Base-by-base conservation (phyloP, 345 rosid species). In the Populus pruinosa region DNA sequence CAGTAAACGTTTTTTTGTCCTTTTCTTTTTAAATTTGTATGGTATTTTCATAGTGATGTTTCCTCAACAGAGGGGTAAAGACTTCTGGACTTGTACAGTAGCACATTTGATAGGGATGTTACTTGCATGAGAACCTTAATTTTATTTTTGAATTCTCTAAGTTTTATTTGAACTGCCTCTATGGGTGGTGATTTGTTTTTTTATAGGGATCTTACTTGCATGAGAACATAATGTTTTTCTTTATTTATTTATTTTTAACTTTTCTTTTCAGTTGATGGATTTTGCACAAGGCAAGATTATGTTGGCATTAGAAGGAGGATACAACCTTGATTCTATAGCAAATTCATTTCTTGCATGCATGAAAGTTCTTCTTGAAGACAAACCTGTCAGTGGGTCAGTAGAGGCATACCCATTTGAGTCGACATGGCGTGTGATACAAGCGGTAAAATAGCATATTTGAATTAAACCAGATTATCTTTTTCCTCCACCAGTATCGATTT, bases 231-330 rank as follows among this genome's bases (percentile, higher is more conserved):
- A 55, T 0, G 10, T 59, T 59, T 21, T 21, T 63, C n/a, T 79
- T 36, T 73, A 18, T 74, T 27, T 8, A 23, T 70, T 33, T 65
- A 53, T n/a, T 39, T 10, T 31, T 6, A 4, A 33, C 36, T 33
- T 31, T 27, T 78, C 21, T 23, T 73, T 78, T 36, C 85, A 95
- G 98, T 86, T 93, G 86, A 89, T 92, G 94, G 92, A 87, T 79
- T 91, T 95, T 87, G 94, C 90, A 36, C 84, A 86, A 77, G 97
- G 98, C 74, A 93, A 88, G 91, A 80, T 95, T 79, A 93, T 91
- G 49, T 78, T 93, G 86, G 96, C 94, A 50, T 76, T 95, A 78
- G 99, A 95, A 85, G 98, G 99, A 81, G 99, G 99, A 23, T 95
- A 95, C 90, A 93, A 92, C 83, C 96, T 92, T 33, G 78, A 86